Evolutionary conservation across 768 basidiomycete species (phyloP).

Genomic region (Amanita pallidorosea): DNA sequence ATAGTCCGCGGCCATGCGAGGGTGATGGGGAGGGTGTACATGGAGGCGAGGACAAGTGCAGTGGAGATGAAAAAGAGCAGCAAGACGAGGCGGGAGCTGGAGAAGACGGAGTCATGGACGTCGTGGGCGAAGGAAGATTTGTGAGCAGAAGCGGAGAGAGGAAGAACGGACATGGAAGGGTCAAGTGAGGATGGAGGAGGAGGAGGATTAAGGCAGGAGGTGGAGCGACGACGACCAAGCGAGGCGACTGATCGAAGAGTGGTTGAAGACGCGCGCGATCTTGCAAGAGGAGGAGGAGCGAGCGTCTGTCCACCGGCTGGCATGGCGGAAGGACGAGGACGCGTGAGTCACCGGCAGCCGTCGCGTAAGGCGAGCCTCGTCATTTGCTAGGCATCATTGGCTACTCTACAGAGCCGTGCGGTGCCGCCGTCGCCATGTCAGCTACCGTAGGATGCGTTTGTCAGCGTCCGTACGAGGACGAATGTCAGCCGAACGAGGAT

Average conservation of each 20-base stretch:
- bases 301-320: not conserved
- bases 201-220: conserved; percentile 29
- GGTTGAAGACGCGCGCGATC: conserved; percentile 49
- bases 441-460: no score
- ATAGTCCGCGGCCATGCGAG: conserved; percentile 69
- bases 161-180: conserved; percentile 42
- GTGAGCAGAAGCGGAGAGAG: conserved; percentile 41
- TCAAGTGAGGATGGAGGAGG: conserved; percentile 9
- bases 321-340: not conserved
- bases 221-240: conserved; percentile 45
- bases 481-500: no score
- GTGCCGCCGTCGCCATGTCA: no score
- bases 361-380: no score
- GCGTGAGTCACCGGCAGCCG: not conserved
- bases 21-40: conserved; percentile 75
- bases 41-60: conserved; percentile 53
- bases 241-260: conserved; percentile 41
- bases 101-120: conserved; percentile 18
- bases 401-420: no score
- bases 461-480: no score
- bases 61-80: conserved; percentile 58
- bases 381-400: no score
- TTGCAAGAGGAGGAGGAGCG: conserved; percentile 23
- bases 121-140: conserved; percentile 14
- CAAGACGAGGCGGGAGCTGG: conserved; percentile 32